Percentiles rank a stretch among this genome's conserved stretches.
These are phyloP conservation scores for Cyclaneusma minus DNA, from an alignment of 2,329 filamentous ascomycete genomes.

Conservation along the genomic window DNA sequence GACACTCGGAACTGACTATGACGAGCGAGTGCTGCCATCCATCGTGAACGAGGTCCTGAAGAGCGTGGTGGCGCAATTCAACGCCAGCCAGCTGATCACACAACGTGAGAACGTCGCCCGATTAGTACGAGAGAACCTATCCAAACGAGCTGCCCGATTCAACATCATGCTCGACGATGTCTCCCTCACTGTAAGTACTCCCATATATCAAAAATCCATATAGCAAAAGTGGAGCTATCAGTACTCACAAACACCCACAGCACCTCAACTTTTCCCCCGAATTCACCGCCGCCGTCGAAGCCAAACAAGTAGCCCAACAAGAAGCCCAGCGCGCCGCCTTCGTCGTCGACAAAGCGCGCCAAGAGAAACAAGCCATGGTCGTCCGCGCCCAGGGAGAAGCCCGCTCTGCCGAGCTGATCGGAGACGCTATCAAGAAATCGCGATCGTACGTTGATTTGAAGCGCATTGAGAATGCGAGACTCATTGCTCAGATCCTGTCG, in stretches of 20 bases:
- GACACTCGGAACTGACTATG: constrained; percentile 88
- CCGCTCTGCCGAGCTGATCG: constrained; percentile 91
- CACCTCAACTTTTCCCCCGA: constrained; percentile 60
- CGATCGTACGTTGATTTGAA: constrained; percentile 92
- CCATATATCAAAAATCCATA: not conserved
- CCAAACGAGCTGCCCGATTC: constrained; percentile 81
- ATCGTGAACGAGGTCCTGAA: constrained; percentile 99
- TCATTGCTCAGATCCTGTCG: constrained; percentile 78
- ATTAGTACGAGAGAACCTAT: constrained; percentile 84
- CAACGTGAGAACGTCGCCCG: constrained; percentile 93
- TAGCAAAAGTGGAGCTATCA: constrained; percentile 4
- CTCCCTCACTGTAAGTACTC: constrained; percentile 64
- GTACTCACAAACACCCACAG: constrained; percentile 19
- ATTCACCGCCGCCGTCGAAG: constrained; percentile 58
- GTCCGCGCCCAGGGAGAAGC: constrained; percentile 98
- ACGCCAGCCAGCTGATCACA: constrained; percentile 93
- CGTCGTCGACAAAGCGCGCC: constrained; percentile 93
- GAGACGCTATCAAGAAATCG: constrained; percentile 99
- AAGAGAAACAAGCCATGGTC: constrained; percentile 98
- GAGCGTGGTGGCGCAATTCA: constrained; percentile 97
- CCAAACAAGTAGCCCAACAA: constrained; percentile 67
- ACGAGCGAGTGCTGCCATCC: constrained; percentile 88
- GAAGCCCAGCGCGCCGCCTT: constrained; percentile 96
- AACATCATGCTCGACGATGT: constrained; percentile 98
- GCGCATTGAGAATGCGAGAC: constrained; percentile 91